phyloP scores from a whole-genome alignment of 78 protist species.

The Salpingoeca rosetta region DNA sequence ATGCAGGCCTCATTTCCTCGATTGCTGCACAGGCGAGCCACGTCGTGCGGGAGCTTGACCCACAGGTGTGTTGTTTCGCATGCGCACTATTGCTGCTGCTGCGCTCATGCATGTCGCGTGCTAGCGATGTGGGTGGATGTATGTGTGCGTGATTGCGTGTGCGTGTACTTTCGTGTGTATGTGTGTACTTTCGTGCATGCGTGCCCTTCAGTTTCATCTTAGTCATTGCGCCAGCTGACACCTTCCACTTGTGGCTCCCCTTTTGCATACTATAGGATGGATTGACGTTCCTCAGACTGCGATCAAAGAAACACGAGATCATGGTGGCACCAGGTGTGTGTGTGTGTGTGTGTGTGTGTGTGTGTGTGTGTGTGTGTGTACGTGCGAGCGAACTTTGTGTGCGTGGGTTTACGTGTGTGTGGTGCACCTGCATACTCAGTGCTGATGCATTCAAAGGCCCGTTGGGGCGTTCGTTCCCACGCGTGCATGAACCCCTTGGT shows the following conservation, averaged over 20 bases:
- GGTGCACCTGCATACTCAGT: too few relatives aligned
- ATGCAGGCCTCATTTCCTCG: constrained; percentile 47
- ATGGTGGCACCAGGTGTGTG: constrained; percentile 57
- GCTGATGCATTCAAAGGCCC: too few relatives aligned
- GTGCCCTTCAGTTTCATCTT: not conserved
- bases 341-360: not conserved
- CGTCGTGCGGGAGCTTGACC: constrained; percentile 64
- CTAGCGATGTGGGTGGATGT: too few relatives aligned
- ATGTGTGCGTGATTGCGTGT: too few relatives aligned
- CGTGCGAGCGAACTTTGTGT: not conserved
- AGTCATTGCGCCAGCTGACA: too few relatives aligned
- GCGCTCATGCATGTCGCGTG: too few relatives aligned
- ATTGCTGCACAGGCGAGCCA: constrained; percentile 48
- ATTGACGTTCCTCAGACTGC: constrained; percentile 62
- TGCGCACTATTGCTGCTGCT: not conserved
- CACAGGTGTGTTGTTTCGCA: constrained; percentile 3
- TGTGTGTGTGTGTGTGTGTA: not conserved
- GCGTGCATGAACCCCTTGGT: too few relatives aligned
- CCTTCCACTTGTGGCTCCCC: too few relatives aligned
- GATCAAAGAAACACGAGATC: constrained; percentile 71
- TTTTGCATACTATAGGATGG: constrained; percentile 54
- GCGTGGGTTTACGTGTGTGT: not conserved
- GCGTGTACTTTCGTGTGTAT: too few relatives aligned
- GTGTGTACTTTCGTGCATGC: not conserved
- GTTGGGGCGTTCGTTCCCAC: too few relatives aligned